These are phyloP conservation scores for Cercospora beticola DNA, from an alignment of 2,329 filamentous ascomycete genomes.

Conservation along the genomic window DNA sequence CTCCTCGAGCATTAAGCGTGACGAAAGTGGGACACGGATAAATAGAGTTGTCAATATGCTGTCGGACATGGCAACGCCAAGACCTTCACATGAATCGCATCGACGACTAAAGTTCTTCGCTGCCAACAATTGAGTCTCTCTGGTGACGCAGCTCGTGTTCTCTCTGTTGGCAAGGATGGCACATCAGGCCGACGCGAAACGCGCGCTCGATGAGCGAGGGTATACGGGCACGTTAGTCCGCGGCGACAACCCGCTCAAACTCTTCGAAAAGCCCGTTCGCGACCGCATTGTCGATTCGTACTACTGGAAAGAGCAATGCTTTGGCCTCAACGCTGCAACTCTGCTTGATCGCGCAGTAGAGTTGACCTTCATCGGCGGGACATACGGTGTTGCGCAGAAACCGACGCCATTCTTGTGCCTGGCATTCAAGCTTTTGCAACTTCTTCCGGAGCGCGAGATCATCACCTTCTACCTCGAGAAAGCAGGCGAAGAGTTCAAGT, in stretches of 20 bases:
- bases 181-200: conserved; percentile 74
- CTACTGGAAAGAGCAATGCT: conserved; percentile 99
- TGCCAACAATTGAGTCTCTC: neutral
- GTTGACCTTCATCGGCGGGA: conserved; percentile 81
- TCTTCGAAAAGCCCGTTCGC: conserved; percentile 92
- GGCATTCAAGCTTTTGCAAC: conserved; percentile 88
- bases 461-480: conserved; percentile 76
- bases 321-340: conserved; percentile 79
- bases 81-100: conserved; percentile 8
- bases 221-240: conserved; percentile 74
- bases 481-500: conserved; percentile 70
- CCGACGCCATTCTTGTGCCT: conserved; percentile 92
- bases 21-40: neutral
- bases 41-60: conserved; percentile 4
- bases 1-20: neutral
- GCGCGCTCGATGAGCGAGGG: conserved; percentile 85
- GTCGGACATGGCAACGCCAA: conserved; percentile 11
- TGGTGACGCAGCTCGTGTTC: neutral
- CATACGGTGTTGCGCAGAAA: conserved; percentile 78
- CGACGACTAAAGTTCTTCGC: neutral
- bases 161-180: conserved; percentile 39
- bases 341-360: conserved; percentile 87
- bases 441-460: conserved; percentile 76
- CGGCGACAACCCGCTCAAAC: conserved; percentile 89
- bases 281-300: conserved; percentile 94